phyloP scores from a whole-genome alignment of 257 asterid species.

The Lycium barbarum region DNA sequence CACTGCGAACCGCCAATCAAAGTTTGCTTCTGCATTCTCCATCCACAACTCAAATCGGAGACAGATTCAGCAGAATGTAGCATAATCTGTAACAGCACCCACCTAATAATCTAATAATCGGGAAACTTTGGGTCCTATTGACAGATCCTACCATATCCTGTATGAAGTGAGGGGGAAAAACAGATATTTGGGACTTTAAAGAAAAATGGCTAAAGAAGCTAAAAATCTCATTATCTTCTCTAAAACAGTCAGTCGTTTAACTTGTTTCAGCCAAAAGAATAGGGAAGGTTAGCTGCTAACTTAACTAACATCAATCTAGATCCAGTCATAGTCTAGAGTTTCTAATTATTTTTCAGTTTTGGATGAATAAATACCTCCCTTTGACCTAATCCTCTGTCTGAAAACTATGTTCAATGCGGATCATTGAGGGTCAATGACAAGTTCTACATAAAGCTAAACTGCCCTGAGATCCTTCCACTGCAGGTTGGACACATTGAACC shows the following conservation, averaged over 20 bases:
- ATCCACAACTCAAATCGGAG: neutral
- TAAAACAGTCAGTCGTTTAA: neutral
- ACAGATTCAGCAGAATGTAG: neutral
- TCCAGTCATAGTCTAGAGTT: neutral
- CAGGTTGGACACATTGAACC: constrained; percentile 72
- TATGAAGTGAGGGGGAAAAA: neutral
- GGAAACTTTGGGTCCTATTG: neutral
- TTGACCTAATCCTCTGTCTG: constrained; percentile 1
- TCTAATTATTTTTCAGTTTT: neutral
- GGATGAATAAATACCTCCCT: constrained; percentile 14
- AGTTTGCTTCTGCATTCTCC: neutral
- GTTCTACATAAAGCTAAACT: constrained; percentile 29
- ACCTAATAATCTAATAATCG: neutral
- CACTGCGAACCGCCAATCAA: neutral
- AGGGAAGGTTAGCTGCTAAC: neutral
- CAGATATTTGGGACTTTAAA: neutral
- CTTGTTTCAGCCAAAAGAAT: constrained; percentile 25
- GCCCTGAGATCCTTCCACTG: constrained; percentile 49
- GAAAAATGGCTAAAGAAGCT: neutral
- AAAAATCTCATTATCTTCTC: constrained; percentile 8
- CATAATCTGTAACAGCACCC: neutral
- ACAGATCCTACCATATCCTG: neutral
- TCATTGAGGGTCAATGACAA: neutral
- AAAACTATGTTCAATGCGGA: neutral
- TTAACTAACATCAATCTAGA: constrained; percentile 14